A percentile compares a stretch with the other conserved stretches of the same genome.
Evolutionary conservation across 2,329 filamentous ascomycete genomes (phyloP).

Genomic region (Phialophora chinensis): DNA sequence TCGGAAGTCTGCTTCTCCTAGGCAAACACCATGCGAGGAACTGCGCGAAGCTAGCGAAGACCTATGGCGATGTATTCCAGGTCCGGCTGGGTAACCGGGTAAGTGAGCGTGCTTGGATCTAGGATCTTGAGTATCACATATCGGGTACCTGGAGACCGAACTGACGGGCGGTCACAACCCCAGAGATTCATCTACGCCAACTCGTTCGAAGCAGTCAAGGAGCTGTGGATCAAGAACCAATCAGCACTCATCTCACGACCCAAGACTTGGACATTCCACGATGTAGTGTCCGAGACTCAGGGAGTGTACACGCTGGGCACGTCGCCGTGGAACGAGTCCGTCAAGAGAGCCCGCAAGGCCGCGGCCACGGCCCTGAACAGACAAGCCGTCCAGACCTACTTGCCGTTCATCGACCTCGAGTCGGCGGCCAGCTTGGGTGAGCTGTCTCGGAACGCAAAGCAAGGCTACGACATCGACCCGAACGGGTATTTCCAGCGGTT

Average conservation of each 20-base stretch:
- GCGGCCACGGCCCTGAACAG: conserved; percentile 78
- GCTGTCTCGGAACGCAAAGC: conserved; percentile 66
- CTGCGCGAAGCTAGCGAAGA: conserved; percentile 61
- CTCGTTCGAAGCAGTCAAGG: conserved; percentile 72
- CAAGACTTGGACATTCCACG: conserved; percentile 79
- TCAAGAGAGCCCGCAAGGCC: conserved; percentile 75
- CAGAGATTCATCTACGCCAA: conserved; percentile 77
- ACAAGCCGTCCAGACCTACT: conserved; percentile 75
- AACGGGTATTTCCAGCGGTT: conserved; percentile 75
- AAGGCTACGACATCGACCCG: conserved; percentile 71
- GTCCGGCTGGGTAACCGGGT: conserved; percentile 72
- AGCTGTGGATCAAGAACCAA: conserved; percentile 77
- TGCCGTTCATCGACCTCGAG: conserved; percentile 81
- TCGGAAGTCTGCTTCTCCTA: conserved; percentile 67
- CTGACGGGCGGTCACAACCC: neutral
- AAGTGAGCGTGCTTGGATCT: conserved; percentile 14
- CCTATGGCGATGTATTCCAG: conserved; percentile 69
- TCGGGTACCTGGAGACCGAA: neutral
- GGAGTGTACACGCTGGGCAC: conserved; percentile 78
- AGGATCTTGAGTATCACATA: neutral
- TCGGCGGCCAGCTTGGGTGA: conserved; percentile 74
- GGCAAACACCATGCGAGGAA: conserved; percentile 62
- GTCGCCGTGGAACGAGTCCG: conserved; percentile 80
- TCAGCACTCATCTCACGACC: conserved; percentile 77
- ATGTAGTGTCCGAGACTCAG: conserved; percentile 74